Base-by-base conservation (phyloP, 2,329 filamentous ascomycete genomes). In the Pyrenochaeta sp. region DNA sequence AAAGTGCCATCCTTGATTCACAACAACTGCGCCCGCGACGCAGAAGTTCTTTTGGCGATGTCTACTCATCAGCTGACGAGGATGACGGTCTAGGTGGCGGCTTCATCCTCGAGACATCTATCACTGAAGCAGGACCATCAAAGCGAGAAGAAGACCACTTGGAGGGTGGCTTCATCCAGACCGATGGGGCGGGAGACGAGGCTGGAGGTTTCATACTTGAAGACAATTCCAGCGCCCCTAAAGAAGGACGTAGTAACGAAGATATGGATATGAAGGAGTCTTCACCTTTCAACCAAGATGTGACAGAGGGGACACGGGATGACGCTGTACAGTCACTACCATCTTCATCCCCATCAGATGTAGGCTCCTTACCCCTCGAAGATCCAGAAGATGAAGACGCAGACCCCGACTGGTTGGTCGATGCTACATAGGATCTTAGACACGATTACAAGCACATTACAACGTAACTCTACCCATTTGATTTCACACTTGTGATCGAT, bases 371-470 rank as follows among this genome's bases (percentile, higher is more conserved):
- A 41, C 72, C 85, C 7, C 84, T 85, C 1, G 82, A 88, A 61
- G 86, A 88, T 62, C 85, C 86, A 0, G 86, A 88, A 29, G 86
- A 88, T 61, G 84, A 87, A 44, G 85, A 88, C 67, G 85, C 85
- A 2, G 85, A 88, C 58, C 86, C 86, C 2, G 85, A 88, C 37
- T 88, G 86, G 86, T 69, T 88, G 37, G 64, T 74, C 2, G 70
- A 73, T 45, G 69, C 36, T 39, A 72, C 68, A 21, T 72, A 65
- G 52, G 4, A 14, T 27, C 20, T 37, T 12, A 35, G n/a, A 42
- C 14, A 21, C 20, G 4, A 23, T 11, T 21, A 20, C 17, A 39
- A 39, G 11, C 10, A 39, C 36, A 23, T 39, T 54, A 23, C 18
- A 33, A 27, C 39, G 21, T 3, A 43, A 32, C 17, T 11, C 23